Base-by-base conservation (phyloP, 2,329 filamentous ascomycete species). In the Stemphylium lycopersici region DNA sequence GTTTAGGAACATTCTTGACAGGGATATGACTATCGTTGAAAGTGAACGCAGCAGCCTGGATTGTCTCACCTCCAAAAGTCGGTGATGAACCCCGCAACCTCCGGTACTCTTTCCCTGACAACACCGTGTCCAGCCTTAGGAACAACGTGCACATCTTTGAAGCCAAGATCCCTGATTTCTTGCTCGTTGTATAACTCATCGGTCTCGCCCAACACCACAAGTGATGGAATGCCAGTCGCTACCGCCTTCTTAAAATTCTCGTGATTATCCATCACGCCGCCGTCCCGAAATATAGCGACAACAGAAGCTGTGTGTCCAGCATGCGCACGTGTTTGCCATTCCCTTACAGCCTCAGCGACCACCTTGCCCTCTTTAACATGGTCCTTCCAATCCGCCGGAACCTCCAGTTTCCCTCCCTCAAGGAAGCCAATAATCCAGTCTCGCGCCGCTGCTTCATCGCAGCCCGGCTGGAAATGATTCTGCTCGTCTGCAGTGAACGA, bases 281-380 rank as follows among this genome's bases (percentile, higher is more conserved):
- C 81, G 41, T 84, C 78, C 37, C 80, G 72, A 5, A 82, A 71
- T 0, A 82, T 74, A 0, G 69, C 78, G 15, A 82, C 72, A 1
- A 84, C 78, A 31, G 77, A 79, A 0, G 77, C 77, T 3, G 58
- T 16, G 56, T 84, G 80, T 0, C 81, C 81, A 2, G 57, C 18
- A 58, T 84, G 82, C 6, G 79, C 62, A 8, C 58, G 65, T 63
- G 77, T 72, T 61, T 83, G 72, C 82, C 82, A 84, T 0, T 76
- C 74, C n/a, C 73, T 66, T 1, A 84, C 62, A 0, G 80, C 80
- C 52, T 79, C 73, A 0, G 80, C 77, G 1, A 83, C 80, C 0
- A 84, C 65, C 36, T 81, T 76, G 0, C 80, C 79, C 0, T 56
- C 61, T 0, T 20, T 52, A 4, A 81, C 74, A 15, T 74, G 73